A percentile compares a stretch with the other conserved stretches of the same genome.
Conservation (phyloP, 805 yeast genomes). For the Candida insectorum region DNA sequence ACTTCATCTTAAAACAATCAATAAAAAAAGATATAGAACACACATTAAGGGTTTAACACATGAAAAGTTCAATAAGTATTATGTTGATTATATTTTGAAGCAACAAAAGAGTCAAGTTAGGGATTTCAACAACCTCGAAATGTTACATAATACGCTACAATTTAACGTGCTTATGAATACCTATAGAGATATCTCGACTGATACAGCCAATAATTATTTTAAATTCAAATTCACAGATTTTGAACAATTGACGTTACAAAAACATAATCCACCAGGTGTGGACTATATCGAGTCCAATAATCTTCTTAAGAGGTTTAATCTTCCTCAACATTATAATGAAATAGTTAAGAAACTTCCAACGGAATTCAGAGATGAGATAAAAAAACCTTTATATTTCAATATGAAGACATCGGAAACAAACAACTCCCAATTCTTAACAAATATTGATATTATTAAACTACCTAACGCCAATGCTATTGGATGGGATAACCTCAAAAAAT, state of each 20-base stretch:
- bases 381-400: conserved; percentile 33
- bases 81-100: conserved; percentile 26
- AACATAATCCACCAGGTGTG: conserved; percentile 1
- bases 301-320: conserved; percentile 24
- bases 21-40: conserved; percentile 14
- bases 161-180: conserved; percentile 38
- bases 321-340: conserved; percentile 32
- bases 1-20: conserved; percentile 16
- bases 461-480: conserved; percentile 42
- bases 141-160: conserved; percentile 41
- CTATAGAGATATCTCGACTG: conserved; percentile 35
- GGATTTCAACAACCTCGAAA: conserved; percentile 38
- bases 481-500: conserved; percentile 42
- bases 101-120: conserved; percentile 29
- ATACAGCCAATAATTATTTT: conserved; percentile 39
- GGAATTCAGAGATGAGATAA: conserved; percentile 30
- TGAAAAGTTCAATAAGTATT: conserved; percentile 27
- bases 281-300: conserved; percentile 6
- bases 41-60: conserved; percentile 37
- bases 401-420: conserved; percentile 26
- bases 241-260: conserved; percentile 25
- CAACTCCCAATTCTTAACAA: conserved; percentile 32
- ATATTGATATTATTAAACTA: conserved; percentile 37
- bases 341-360: conserved; percentile 29
- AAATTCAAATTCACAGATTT: conserved; percentile 37